Evolutionary conservation across 192 early-diverging fungal genomes (phyloP), one percentile per base, ranked within the genome.

Genomic region (Kappamyces sp.): DNA sequence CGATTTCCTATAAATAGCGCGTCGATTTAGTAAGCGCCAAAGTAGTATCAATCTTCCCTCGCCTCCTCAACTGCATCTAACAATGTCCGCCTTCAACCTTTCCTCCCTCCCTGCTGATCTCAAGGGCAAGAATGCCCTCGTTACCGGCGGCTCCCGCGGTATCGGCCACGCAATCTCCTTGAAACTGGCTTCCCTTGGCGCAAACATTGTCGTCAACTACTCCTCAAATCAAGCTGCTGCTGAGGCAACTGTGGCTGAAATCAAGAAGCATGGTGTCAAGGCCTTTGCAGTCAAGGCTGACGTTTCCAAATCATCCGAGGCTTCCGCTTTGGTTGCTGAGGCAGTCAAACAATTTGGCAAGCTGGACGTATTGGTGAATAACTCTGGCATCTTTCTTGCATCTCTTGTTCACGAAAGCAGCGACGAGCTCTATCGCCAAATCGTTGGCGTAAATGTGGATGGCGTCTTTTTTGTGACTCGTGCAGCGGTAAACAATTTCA

Each of bases 291-390:
- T 76, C 44, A 65, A 76, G 49, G 74, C 61, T 9, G 63, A 80
- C 51, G 63, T 79, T 6, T 58, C 51, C 41, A 43, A 37, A 8
- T 13, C 44, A 5, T 52, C n/a, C 7, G 60, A 60, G 0, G 48
- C 46, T 10, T 68, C 71, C 40, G 46, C 40, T 13, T 35, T 77
- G 4, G 67, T 71, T 3, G 47, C 47, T 1, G 51, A 40, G 33
- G 58, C 66, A 5, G 15, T 79, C 7, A 47, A 74, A 8, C 33
- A 39, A 1, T 76, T 80, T 64, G 65, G 70, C 1, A 43, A 55
- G 2, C 23, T 76, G 3, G 74, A 76, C 65, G 53, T 80, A 15
- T 63, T 76, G 5, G 74, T 76, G 40, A 23, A 69, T n/a, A 76
- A 76, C 43, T 76, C 74, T 5, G 74, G 72, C 4, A 55, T 79